These are phyloP conservation scores for Citrus cavaleriei DNA, from an alignment of 345 rosid genomes.

Conservation along the genomic window DNA sequence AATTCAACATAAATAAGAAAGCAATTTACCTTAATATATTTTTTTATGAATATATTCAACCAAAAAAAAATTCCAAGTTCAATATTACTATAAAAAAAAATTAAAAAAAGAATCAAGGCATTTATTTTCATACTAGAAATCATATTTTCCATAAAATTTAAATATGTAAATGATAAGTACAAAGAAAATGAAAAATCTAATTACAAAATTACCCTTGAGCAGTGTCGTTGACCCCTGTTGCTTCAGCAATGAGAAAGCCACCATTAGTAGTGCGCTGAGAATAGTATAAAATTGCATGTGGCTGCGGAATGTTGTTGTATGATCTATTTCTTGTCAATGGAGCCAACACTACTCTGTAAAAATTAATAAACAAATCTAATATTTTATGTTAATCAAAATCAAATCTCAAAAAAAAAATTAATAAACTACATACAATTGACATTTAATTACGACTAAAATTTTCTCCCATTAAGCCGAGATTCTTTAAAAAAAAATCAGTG, in stretches of 20 bases:
- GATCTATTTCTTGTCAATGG: constrained; percentile 3
- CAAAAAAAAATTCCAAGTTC: too few species aligned
- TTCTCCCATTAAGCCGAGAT: neutral
- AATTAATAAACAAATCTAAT: too few species aligned
- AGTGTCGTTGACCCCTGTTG: neutral
- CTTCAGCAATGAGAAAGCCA: neutral
- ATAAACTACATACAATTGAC: neutral
- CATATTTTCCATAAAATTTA: neutral
- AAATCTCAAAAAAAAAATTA: neutral
- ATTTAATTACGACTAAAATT: neutral
- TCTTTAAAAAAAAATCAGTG: neutral
- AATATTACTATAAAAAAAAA: too few species aligned
- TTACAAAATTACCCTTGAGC: neutral
- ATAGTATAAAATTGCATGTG: neutral
- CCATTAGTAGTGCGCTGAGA: neutral
- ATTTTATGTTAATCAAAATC: too few species aligned
- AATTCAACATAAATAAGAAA: too few species aligned
- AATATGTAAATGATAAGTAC: neutral
- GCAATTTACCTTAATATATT: too few species aligned
- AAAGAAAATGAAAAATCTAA: neutral
- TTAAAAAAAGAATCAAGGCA: too few species aligned
- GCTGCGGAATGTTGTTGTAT: neutral
- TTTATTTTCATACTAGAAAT: too few species aligned
- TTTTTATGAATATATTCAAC: too few species aligned
- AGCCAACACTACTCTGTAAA: neutral